Evolutionary conservation across 164 flowering plant genomes (phyloP).

Genomic region (Stephania yunnanensis): DNA sequence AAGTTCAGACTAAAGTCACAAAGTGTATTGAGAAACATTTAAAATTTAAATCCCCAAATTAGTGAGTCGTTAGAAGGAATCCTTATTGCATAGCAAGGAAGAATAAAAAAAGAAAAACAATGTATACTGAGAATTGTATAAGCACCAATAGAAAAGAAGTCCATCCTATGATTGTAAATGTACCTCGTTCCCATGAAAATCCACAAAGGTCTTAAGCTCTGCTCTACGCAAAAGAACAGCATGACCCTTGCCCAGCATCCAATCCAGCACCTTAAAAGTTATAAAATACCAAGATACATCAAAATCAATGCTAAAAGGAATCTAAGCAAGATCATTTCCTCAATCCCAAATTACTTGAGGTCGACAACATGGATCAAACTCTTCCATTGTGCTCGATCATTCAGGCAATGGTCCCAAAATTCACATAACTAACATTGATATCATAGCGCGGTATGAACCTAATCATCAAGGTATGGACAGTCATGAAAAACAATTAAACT

Average conservation of each 20-base stretch:
- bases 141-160: background rate
- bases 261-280: slow-evolving; percentile 54
- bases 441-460: background rate
- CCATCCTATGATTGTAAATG: background rate
- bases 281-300: background rate
- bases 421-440: background rate
- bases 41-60: background rate
- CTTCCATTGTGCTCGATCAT: background rate
- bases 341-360: too few relatives aligned
- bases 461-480: background rate
- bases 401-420: background rate
- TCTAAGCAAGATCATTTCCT: background rate
- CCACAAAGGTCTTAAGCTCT: slow-evolving; percentile 89
- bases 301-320: background rate
- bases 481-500: slow-evolving; percentile 1
- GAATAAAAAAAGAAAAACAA: background rate
- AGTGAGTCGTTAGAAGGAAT: background rate
- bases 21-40: background rate
- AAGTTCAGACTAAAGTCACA: background rate
- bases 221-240: slow-evolving; percentile 79
- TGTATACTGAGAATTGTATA: background rate
- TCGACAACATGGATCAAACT: too few relatives aligned
- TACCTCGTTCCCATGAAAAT: slow-evolving; percentile 97
- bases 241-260: slow-evolving; percentile 92
- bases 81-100: background rate